These are phyloP conservation scores for Zanthoxylum bungeanum DNA, from an alignment of 345 rosid species.

Conservation along the genomic window DNA sequence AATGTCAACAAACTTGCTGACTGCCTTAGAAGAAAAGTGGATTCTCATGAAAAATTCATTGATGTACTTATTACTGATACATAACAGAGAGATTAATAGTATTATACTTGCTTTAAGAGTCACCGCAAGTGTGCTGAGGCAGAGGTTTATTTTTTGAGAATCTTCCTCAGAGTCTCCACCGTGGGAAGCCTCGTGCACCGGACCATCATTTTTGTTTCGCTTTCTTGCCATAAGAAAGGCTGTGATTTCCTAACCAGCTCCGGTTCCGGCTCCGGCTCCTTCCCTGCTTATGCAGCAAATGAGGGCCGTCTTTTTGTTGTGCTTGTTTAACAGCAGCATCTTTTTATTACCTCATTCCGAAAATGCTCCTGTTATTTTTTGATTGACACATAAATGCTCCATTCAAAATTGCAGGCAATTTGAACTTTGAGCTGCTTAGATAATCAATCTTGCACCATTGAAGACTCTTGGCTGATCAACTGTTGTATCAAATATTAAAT, in stretches of 20 bases:
- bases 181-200: no score
- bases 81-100: background rate
- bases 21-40: background rate
- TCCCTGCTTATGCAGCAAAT: background rate
- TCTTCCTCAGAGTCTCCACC: no score
- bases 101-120: no score
- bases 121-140: background rate
- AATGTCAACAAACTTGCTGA: no score
- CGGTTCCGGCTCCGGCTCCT: no score
- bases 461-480: background rate
- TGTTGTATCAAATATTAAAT: background rate
- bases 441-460: background rate
- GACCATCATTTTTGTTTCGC: no score
- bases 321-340: background rate
- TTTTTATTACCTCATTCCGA: background rate
- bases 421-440: background rate
- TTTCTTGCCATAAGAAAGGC: no score
- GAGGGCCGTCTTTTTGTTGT: background rate
- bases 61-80: background rate
- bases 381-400: background rate
- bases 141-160: background rate
- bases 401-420: conserved; percentile 12
- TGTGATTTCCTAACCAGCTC: background rate
- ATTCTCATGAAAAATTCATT: background rate
- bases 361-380: background rate